Evolutionary conservation across 2,329 filamentous ascomycete genomes (phyloP), one percentile per base, ranked within the genome.

Genomic region (Xylaria sp.): DNA sequence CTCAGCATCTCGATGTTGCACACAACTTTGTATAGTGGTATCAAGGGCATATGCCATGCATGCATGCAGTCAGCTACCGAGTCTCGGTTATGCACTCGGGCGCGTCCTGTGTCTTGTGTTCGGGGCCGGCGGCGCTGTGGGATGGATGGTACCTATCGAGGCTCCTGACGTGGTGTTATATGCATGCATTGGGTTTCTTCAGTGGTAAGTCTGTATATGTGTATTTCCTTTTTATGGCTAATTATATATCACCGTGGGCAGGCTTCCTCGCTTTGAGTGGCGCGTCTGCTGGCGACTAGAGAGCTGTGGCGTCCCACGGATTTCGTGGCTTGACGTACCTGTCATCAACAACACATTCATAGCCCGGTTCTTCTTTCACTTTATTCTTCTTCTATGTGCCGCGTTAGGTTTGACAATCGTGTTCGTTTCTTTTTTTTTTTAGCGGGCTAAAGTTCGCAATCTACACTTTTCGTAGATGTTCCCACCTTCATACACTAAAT

Each of bases 31-130:
- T n/a, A 58, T 54, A 58, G 49, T 58, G 47, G 54, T n/a, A n/a
- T n/a, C n/a, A 29, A 17, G 54, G 54, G 59, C 54, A 25, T 58
- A 58, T 52, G 38, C 48, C 48, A 58, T 58, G 47, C 55, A 62
- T 58, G 59, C 57, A 58, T 58, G 47, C 58, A 49, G 59, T 49
- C 35, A 49, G 54, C 54, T 62, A 47, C 21, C 29, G 31, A 48
- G 54, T 35, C 43, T 54, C 37, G 54, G 43, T 48, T 27, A 31
- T 38, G 15, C 33, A 41, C 17, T 46, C 41, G 48, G 48, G 11
- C 47, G 23, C 29, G 29, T 11, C 29, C 6, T 33, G 6, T 6
- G 11, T 33, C 29, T 33, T 11, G 29, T 6, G 29, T 47, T 46
- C 23, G 27, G 31, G 25, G 41, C 27, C 15, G 46, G 10, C 6